Conservation (phyloP, 257 asterid genomes). For the Asclepias syriaca region DNA sequence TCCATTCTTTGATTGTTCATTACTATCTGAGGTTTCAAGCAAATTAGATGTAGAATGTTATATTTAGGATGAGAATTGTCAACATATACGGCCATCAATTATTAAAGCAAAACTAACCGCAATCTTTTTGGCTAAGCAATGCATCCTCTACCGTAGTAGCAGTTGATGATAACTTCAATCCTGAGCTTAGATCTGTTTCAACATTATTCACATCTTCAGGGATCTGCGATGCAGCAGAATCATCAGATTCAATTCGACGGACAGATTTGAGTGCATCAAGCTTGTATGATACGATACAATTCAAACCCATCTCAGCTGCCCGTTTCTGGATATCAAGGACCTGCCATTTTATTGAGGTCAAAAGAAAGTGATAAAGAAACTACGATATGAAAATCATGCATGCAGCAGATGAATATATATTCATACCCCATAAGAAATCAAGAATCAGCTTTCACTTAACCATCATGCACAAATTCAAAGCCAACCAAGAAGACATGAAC, state of each 20-base stretch:
- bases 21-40: slow-evolving; percentile 23
- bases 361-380: not conserved
- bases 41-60: not conserved
- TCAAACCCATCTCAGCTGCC: slow-evolving; percentile 83
- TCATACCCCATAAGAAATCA: not conserved
- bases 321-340: slow-evolving; percentile 76
- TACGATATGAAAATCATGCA: not conserved
- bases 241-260: slow-evolving; percentile 30
- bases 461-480: slow-evolving; percentile 3
- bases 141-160: slow-evolving; percentile 31
- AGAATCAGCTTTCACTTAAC: not conserved
- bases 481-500: not conserved
- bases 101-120: slow-evolving; percentile 16
- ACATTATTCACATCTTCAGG: slow-evolving; percentile 26
- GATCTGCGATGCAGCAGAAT: slow-evolving; percentile 26
- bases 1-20: slow-evolving; percentile 34
- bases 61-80: not conserved
- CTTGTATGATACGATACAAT: slow-evolving; percentile 66
- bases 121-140: slow-evolving; percentile 18
- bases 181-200: slow-evolving; percentile 14
- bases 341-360: slow-evolving; percentile 31
- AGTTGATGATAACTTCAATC: slow-evolving; percentile 19
- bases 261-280: slow-evolving; percentile 91
- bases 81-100: not conserved
- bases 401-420: not conserved